Base-by-base conservation (phyloP, 306 rosid species). In the Acacia acuminata region DNA sequence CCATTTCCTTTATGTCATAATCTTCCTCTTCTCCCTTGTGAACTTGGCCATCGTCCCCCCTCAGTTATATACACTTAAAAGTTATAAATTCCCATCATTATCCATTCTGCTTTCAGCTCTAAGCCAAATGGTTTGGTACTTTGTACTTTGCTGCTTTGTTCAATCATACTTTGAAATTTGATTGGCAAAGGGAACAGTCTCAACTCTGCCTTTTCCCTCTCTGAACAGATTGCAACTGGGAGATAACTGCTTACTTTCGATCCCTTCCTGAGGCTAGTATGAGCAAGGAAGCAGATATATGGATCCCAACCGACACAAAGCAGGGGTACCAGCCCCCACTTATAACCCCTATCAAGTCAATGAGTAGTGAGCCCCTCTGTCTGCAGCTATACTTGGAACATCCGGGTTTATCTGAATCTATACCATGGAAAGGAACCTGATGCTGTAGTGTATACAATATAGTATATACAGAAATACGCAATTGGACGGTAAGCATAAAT, bases 381-480 rank as follows among this genome's bases (percentile, higher is more conserved):
- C 82, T 94, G 86, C 99, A 94, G 86, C 88, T 94, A 82, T 92
- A 94, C 86, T 70, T 96, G 79, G 97, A 96, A 81, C 99, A 96
- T 82, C 97, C 96, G 71, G 68, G 85, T 85, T 82, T 81, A 60
- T 85, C 90, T 36, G 94, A 92, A 88, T 84, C 89, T n/a, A 71
- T 78, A 83, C 68, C 82, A 68, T 89, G 83, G 88, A 67, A 80
- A 66, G 63, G 75, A 84, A 44, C 77, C 82, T 67, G 22, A 60
- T 65, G 44, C 17, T 30, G 1, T 12, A 40, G 47, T 70, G 30
- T 43, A 76, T 81, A 34, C 71, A 48, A 27, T 14, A 58, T 22
- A 58, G 12, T n/a, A 32, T 7, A 15, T 15, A 34, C n/a, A 15
- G n/a, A 65, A 32, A 19, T n/a, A 15, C 69, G 42, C 75, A 73